Base-by-base conservation (phyloP, 352 stramenopile species). In the Phytophthora capsici region DNA sequence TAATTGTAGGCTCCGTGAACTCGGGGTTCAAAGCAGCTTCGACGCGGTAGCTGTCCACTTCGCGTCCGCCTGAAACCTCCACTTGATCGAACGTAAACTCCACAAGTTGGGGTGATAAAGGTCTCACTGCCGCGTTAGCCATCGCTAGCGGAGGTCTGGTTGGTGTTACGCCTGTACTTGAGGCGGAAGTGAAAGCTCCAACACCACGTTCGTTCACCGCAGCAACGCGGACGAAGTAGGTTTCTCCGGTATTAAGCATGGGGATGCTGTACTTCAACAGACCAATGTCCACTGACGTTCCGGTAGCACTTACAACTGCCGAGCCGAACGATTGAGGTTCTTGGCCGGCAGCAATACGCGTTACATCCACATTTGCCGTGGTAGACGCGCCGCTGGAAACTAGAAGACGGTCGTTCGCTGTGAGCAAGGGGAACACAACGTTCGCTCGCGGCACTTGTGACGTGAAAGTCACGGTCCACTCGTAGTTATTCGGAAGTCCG, bases 401-500 rank as follows among this genome's bases (percentile, higher is more conserved):
- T 3, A 93, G 38, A 4, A 70, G 55, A 14, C 61, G 68, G 25
- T 91, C 84, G 46, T 94, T 94, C 0, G 71, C 73, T 13, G 83
- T 55, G 2, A 92, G 69, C 23, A 61, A 49, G 2, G 82, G 82
- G n/a, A 91, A 69, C 2, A 53, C 36, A 0, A 58, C 25, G 12
- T 13, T 48, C 4, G 43, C 52, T 20, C 60, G 48, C 0, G 85
- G 83, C 2, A 94, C 75, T 38, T 90, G 79, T 13, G 63, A 73
- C 17, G 70, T 78, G 63, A 98, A 98, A 10, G 94, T 98, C 28
- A 99, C 82, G 14, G 66, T 79, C 94, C 94, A 98, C 9, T 82
- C 73, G 66, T 88, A 98, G 22, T 82, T 92, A 52, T 88, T 89
- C 4, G 75, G 75, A 3, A 40, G 51, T 3, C 58, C 64, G 9